Evolutionary conservation across 176 grass and related monocot genomes (phyloP).

Genomic region (Aegilops speltoides): DNA sequence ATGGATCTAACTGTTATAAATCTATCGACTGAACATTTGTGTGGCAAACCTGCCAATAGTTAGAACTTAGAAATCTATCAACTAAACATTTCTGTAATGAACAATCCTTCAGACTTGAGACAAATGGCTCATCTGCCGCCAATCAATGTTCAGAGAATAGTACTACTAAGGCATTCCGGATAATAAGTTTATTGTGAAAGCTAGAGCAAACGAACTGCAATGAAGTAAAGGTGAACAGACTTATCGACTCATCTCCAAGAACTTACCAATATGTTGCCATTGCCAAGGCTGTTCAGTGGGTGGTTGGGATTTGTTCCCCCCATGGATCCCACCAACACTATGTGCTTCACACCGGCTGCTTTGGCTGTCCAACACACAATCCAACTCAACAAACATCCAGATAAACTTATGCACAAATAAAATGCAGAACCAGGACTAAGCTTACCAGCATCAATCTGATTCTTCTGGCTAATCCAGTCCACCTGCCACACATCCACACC

Average conservation of each 20-base stretch:
- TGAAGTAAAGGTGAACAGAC: not conserved
- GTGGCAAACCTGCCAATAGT: not conserved
- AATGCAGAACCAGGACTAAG: not conserved
- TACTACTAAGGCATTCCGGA: no score
- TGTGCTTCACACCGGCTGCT: constrained; percentile 72
- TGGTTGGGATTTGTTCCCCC: constrained; percentile 83
- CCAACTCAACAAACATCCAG: constrained; percentile 1
- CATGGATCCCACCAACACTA: constrained; percentile 89
- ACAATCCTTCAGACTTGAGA: not conserved
- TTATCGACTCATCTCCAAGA: not conserved
- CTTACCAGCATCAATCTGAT: constrained; percentile 83
- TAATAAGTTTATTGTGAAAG: not conserved
- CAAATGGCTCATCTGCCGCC: not conserved
- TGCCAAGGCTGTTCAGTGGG: constrained; percentile 80
- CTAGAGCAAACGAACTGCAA: not conserved
- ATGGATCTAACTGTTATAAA: not conserved
- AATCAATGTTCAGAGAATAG: no score
- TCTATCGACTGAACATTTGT: not conserved
- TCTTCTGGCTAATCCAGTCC: constrained; percentile 88
- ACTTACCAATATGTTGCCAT: constrained; percentile 83
- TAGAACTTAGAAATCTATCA: not conserved
- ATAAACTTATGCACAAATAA: no score
- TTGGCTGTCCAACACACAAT: constrained; percentile 48
- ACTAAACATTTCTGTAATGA: not conserved
- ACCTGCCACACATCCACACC: constrained; percentile 36